Evolutionary conservation across 2,329 filamentous ascomycete species (phyloP).

Genomic region (Exophiala sp.): DNA sequence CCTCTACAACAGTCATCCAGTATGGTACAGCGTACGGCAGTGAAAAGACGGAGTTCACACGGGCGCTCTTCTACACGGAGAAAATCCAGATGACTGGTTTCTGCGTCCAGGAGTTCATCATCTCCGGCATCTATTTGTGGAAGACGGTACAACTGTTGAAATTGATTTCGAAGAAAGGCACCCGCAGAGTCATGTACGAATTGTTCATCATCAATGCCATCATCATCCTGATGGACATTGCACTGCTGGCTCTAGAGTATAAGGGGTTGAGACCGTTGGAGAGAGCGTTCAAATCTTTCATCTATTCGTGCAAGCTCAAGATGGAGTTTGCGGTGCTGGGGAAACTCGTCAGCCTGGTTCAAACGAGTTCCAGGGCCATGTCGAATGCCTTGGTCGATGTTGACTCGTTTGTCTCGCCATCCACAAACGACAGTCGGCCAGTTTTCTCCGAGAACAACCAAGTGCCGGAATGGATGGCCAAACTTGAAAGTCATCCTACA

Average conservation of each 20-base stretch:
- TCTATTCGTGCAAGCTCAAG: conserved; percentile 46
- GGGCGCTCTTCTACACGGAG: conserved; percentile 44
- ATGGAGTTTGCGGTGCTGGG: conserved; percentile 46
- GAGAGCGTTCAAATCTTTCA: conserved; percentile 41
- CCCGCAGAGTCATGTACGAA: conserved; percentile 44
- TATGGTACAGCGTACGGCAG: conserved; percentile 33
- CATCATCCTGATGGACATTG: conserved; percentile 44
- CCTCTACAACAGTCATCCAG: conserved; percentile 41
- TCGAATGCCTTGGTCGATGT: background rate
- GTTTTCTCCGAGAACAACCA: background rate
- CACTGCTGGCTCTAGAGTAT: conserved; percentile 41
- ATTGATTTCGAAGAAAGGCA: conserved; percentile 31
- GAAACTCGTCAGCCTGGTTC: conserved; percentile 38
- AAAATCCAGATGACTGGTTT: conserved; percentile 53
- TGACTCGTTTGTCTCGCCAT: background rate
- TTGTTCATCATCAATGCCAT: conserved; percentile 45
- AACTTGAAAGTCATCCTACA: background rate
- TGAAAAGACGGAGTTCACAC: conserved; percentile 25
- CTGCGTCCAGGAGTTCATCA: conserved; percentile 50
- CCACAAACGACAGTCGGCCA: background rate
- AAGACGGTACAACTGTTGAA: conserved; percentile 37
- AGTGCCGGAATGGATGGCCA: conserved; percentile 3
- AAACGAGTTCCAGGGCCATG: conserved; percentile 1
- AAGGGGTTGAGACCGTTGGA: conserved; percentile 41
- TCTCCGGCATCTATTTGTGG: conserved; percentile 50